Conservation (phyloP, 371 early-diverging fungal genomes). For the Saksenaea vasiformis region DNA sequence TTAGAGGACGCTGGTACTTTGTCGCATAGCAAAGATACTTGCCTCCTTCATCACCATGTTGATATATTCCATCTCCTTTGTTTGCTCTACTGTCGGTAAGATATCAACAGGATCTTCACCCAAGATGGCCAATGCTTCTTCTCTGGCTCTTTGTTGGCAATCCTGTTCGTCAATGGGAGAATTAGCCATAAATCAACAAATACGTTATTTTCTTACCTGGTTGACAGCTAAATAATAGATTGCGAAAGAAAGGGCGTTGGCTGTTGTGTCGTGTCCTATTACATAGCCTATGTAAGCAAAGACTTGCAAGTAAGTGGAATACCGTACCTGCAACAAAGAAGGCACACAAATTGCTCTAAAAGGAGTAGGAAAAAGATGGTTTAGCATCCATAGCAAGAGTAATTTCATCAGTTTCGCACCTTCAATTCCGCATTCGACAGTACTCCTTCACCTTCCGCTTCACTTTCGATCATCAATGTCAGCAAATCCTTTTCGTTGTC, state of each 20-base stretch:
- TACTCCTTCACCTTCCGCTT: constrained; percentile 21
- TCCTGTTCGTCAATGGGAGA: constrained; percentile 19
- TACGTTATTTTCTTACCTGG: constrained; percentile 24
- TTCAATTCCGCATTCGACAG: constrained; percentile 30
- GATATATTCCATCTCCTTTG: constrained; percentile 2
- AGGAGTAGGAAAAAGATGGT: constrained; percentile 1
- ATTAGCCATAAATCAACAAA: neutral
- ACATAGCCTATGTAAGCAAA: neutral
- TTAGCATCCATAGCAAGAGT: too few relatives aligned
- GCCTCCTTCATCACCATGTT: constrained; percentile 15
- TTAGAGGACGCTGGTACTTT: neutral
- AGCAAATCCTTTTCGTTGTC: constrained; percentile 47
- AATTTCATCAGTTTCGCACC: too few relatives aligned
- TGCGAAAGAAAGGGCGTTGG: constrained; percentile 42
- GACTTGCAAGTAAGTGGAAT: constrained; percentile 24
- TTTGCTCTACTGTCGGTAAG: constrained; percentile 30
- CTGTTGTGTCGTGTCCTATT: constrained; percentile 56
- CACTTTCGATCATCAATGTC: constrained; percentile 41
- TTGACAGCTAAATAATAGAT: constrained; percentile 48
- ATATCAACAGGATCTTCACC: constrained; percentile 45
- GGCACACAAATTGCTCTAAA: constrained; percentile 22
- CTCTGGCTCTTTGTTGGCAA: constrained; percentile 47
- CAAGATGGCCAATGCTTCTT: constrained; percentile 50
- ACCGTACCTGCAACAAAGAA: constrained; percentile 45
- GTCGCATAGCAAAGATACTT: too few relatives aligned